Conservation (phyloP, 2,329 filamentous ascomycete species). For the Mariannaea elegans region DNA sequence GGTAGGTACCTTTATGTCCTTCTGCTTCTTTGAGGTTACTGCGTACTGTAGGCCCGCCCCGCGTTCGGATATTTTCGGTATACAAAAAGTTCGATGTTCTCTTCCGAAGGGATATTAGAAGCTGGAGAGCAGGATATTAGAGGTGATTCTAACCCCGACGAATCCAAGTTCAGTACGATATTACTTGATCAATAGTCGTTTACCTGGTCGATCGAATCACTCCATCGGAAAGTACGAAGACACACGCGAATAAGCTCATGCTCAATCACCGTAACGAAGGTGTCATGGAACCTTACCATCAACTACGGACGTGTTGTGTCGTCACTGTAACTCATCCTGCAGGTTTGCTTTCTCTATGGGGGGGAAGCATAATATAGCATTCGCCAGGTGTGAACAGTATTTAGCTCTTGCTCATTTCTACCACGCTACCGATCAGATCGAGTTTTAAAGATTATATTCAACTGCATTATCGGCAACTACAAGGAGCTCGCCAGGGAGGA, state of each 20-base stretch:
- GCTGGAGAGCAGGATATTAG: conserved; percentile 10
- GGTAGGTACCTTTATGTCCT: conserved; percentile 30
- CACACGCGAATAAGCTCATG: conserved; percentile 25
- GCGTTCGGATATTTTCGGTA: background rate
- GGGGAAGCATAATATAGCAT: conserved; percentile 35
- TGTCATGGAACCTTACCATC: conserved; percentile 39
- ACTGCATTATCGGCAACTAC: conserved; percentile 38
- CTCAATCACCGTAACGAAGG: conserved; percentile 34
- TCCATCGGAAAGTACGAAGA: conserved; percentile 10
- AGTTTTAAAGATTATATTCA: conserved; percentile 34
- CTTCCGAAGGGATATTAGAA: background rate
- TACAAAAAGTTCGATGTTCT: background rate
- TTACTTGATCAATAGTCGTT: background rate
- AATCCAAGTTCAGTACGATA: background rate
- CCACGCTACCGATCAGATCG: conserved; percentile 32
- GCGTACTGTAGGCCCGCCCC: conserved; percentile 30
- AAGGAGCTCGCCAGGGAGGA: conserved; percentile 35
- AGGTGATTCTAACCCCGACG: background rate
- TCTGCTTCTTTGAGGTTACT: conserved; percentile 39
- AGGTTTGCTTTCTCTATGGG: conserved; percentile 34
- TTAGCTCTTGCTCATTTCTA: conserved; percentile 33
- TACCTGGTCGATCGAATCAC: background rate
- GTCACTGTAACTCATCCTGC: conserved; percentile 33
- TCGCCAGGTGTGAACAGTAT: conserved; percentile 36
- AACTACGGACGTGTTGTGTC: conserved; percentile 33